Base-by-base conservation (phyloP, 2,329 filamentous ascomycete species). In the Colletotrichum tanaceti region DNA sequence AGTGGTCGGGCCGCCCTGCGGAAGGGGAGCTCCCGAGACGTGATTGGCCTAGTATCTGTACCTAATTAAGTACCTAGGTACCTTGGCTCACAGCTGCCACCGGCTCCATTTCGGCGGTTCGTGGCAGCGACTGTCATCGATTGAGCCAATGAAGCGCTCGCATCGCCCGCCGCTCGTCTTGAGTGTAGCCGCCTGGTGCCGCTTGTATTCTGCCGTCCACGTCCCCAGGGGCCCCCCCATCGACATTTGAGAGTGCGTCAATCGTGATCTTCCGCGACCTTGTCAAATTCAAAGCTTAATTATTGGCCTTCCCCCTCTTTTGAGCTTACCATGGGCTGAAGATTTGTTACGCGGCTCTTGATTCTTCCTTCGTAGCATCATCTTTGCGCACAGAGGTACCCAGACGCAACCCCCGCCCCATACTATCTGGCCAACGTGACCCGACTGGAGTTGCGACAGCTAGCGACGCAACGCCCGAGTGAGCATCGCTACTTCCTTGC, bases 1-100 rank as follows among this genome's bases (percentile, higher is more conserved):
- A 68, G 65, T 65, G 65, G 50, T 61, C 65, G 65, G 65, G 65
- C 65, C 65, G 65, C 55, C 28, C 7, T 3, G 44, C 49, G 65
- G 41, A 60, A 20, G 43, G 43, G 20, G 54, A 35, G 7, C 13
- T 20, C 5, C 13, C 10, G 24, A n/a, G 9, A 14, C 32, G 11
- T 65, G 35, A 60, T 52, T 65, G 61, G 62, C 14, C 20, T 1
- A 28, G 20, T 4, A 18, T 7, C n/a, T n/a, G n/a, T n/a, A n/a
- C n/a, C n/a, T n/a, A n/a, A n/a, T n/a, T n/a, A n/a, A n/a, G n/a
- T n/a, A n/a, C n/a, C n/a, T n/a, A n/a, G n/a, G n/a, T n/a, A n/a
- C n/a, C n/a, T n/a, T n/a, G n/a, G n/a, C n/a, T 10, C 20, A 6
- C 7, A 39, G 59, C 18, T 46, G 16, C 22, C 20, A 9, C 14